Evolutionary conservation across 1,284 basidiomycete genomes (phyloP).

Genomic region (Exsudoporus floridanus): DNA sequence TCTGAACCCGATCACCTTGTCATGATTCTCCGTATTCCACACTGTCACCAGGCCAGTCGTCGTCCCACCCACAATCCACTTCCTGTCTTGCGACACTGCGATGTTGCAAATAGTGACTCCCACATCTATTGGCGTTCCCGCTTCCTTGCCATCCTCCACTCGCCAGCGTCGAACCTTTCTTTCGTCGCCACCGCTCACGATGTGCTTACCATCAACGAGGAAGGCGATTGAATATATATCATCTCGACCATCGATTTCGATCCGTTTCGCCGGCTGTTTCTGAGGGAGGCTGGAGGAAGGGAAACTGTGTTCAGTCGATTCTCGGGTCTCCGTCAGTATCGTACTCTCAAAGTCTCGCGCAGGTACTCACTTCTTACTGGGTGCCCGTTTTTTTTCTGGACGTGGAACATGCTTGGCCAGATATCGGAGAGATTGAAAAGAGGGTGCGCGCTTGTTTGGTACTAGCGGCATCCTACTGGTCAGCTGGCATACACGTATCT

Average conservation of each 20-base stretch:
- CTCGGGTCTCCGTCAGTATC: neutral
- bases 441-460: neutral
- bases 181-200: neutral
- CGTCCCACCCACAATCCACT: conserved; percentile 14
- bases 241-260: neutral
- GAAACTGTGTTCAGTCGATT: neutral
- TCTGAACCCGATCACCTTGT: neutral
- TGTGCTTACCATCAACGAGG: neutral
- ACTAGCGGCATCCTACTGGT: too few species aligned
- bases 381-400: neutral
- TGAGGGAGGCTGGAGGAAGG: neutral
- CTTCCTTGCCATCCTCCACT: conserved; percentile 8
- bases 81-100: conserved; percentile 6
- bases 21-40: conserved; percentile 4
- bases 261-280: neutral
- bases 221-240: neutral
- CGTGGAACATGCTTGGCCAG: conserved; percentile 4
- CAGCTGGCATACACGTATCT: neutral
- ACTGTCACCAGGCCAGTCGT: conserved; percentile 1
- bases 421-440: neutral
- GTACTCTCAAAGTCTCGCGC: neutral
- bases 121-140: conserved; percentile 2
- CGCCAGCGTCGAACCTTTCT: conserved; percentile 5
- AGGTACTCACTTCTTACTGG: conserved; percentile 1
- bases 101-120: neutral